Conservation (phyloP, 176 grass and related monocot genomes). For the Zoysia pacifica region DNA sequence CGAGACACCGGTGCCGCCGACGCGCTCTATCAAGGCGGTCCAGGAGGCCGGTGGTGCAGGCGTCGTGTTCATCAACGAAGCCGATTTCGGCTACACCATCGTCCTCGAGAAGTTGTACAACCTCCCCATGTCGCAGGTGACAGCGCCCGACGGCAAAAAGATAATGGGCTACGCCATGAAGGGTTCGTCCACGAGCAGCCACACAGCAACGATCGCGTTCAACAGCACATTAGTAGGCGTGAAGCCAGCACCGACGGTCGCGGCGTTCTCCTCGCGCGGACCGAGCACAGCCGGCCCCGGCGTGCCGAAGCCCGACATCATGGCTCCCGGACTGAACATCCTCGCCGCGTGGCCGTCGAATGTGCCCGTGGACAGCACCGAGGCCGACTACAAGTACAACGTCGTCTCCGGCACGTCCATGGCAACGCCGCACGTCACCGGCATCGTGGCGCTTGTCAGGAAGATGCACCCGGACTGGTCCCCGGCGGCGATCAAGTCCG, state of each 20-base stretch:
- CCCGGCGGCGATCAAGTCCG: conserved; percentile 59
- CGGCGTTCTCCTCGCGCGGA: conserved; percentile 62
- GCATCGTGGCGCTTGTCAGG: conserved; percentile 54
- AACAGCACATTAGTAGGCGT: conserved; percentile 39
- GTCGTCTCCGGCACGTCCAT: conserved; percentile 71
- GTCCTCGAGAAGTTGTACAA: conserved; percentile 32
- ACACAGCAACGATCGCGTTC: conserved; percentile 54
- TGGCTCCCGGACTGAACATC: conserved; percentile 74
- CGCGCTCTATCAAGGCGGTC: conserved; percentile 33
- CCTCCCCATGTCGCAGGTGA: conserved; percentile 48
- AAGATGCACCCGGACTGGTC: conserved; percentile 63
- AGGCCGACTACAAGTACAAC: conserved; percentile 33
- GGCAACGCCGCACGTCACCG: conserved; percentile 65
- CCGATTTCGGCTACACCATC: conserved; percentile 47
- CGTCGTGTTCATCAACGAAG: conserved; percentile 44
- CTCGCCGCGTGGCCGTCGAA: conserved; percentile 57
- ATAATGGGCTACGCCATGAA: conserved; percentile 36
- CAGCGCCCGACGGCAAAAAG: conserved; percentile 29
- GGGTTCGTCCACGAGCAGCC: not conserved
- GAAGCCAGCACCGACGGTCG: conserved; percentile 51
- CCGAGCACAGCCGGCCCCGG: conserved; percentile 41
- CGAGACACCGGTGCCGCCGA: conserved; percentile 40
- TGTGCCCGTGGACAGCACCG: not conserved
- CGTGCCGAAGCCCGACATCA: conserved; percentile 67
- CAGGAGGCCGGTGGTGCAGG: conserved; percentile 37